These are phyloP conservation scores for Leishmania major DNA, from an alignment of 208 protist genomes.

Conservation along the genomic window DNA sequence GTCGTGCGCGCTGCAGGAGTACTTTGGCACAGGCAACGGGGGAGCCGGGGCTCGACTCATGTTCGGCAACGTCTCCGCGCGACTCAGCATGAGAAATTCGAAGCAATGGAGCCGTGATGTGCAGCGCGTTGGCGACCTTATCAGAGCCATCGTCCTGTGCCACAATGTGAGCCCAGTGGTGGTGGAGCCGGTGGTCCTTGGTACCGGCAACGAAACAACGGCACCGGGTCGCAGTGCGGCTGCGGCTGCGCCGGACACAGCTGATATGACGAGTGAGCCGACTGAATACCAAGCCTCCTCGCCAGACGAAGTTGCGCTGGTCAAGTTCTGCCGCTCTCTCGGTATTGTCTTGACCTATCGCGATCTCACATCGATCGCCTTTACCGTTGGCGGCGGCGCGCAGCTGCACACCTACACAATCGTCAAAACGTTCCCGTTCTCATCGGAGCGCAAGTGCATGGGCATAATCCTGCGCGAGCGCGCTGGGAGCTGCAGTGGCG, in stretches of 20 bases:
- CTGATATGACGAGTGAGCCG: slow-evolving; percentile 42
- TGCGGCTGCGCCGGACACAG: slow-evolving; percentile 26
- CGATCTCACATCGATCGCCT: slow-evolving; percentile 50
- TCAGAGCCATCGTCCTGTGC: slow-evolving; percentile 93
- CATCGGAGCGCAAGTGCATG: slow-evolving; percentile 98
- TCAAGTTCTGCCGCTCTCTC: slow-evolving; percentile 93
- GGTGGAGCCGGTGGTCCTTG: slow-evolving; percentile 37
- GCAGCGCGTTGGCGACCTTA: slow-evolving; percentile 66
- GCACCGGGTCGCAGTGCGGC: background rate
- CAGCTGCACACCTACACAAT: slow-evolving; percentile 87
- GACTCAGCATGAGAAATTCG: slow-evolving; percentile 9
- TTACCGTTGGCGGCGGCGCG: slow-evolving; percentile 41
- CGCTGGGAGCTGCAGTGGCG: background rate
- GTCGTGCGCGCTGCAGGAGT: slow-evolving; percentile 30
- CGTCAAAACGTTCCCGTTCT: slow-evolving; percentile 98
- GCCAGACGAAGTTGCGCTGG: slow-evolving; percentile 96
- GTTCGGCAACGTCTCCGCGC: background rate
- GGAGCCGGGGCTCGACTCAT: background rate
- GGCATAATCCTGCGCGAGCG: slow-evolving; percentile 95
- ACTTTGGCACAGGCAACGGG: slow-evolving; percentile 22
- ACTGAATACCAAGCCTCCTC: slow-evolving; percentile 90
- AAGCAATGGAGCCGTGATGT: slow-evolving; percentile 46
- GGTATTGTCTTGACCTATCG: slow-evolving; percentile 70
- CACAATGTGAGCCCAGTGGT: slow-evolving; percentile 97
- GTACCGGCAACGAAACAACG: background rate